Percentiles rank a stretch among this genome's conserved stretches.
Evolutionary conservation across 306 rosid genomes (phyloP).

Genomic region (Pyrus pyrifolia): DNA sequence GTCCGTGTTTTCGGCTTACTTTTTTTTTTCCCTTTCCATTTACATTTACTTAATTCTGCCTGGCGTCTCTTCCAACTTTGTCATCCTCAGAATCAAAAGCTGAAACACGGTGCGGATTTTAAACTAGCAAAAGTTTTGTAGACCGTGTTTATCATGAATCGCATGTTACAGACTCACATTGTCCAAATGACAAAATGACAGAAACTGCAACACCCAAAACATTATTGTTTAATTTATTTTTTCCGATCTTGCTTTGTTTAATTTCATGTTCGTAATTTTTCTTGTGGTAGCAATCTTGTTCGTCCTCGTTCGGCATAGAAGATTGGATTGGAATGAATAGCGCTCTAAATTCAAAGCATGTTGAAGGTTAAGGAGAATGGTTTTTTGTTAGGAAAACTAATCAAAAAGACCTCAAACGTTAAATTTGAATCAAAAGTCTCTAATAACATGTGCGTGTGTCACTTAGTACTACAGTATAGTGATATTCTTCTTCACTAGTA

Average conservation of each 20-base stretch:
- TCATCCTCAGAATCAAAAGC: background rate
- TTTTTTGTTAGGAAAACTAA: too few species aligned
- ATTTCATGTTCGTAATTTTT: background rate
- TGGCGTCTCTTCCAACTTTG: background rate
- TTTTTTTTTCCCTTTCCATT: background rate
- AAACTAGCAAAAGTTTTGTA: background rate
- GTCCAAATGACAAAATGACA: background rate
- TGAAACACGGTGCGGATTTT: background rate
- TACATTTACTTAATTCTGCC: background rate
- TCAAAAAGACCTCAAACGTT: too few species aligned
- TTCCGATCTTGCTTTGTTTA: background rate
- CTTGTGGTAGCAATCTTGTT: background rate
- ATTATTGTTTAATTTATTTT: background rate
- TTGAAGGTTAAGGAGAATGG: too few species aligned
- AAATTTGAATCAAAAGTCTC: too few species aligned
- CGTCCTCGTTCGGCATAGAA: background rate
- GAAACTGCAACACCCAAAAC: background rate
- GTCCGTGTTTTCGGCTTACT: background rate
- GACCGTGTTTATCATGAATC: background rate
- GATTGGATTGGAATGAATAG: background rate
- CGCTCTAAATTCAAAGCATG: background rate
- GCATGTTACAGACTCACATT: background rate
- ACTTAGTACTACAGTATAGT: accelerated
- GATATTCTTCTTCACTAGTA: too few species aligned
- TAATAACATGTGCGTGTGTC: accelerated